Percentiles rank a stretch among this genome's conserved stretches.
phyloP scores from a whole-genome alignment of 2,329 filamentous ascomycete species.

The Penicillium sp. region DNA sequence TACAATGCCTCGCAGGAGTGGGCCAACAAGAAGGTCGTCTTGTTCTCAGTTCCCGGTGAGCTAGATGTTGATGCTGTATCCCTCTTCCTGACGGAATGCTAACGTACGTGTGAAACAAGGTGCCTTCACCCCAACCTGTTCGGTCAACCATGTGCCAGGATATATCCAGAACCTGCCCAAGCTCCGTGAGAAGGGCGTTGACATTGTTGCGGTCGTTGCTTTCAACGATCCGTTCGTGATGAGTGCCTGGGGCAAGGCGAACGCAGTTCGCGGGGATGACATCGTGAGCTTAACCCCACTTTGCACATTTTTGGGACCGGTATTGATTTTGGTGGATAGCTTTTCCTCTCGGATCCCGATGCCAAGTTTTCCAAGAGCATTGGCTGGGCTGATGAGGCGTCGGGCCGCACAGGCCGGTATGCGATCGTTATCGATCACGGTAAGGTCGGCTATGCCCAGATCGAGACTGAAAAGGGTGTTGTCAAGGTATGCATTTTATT shows the following conservation, averaged over 20 bases:
- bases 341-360: conserved; percentile 68
- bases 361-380: conserved; percentile 67
- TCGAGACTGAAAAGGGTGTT: conserved; percentile 47
- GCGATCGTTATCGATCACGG: conserved; percentile 75
- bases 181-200: conserved; percentile 71
- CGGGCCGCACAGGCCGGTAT: conserved; percentile 67
- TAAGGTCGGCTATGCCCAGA: conserved; percentile 71
- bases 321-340: conserved; percentile 32
- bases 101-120: conserved; percentile 30
- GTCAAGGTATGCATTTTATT: conserved; percentile 23
- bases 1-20: conserved; percentile 74
- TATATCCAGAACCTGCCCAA: conserved; percentile 64
- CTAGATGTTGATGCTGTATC: background rate
- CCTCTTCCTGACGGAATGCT: background rate
- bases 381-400: conserved; percentile 62
- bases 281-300: conserved; percentile 41
- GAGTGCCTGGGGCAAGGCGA: conserved; percentile 84
- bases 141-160: conserved; percentile 67
- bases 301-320: background rate
- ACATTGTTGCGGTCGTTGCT: conserved; percentile 70
- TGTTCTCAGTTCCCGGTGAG: conserved; percentile 58
- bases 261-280: conserved; percentile 63
- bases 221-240: conserved; percentile 81
- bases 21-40: conserved; percentile 61
- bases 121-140: conserved; percentile 82